Percentiles rank a stretch among this genome's conserved stretches.
These are phyloP conservation scores for Penicillium fuscoglaucum DNA, from an alignment of 2,329 filamentous ascomycete genomes.

Conservation along the genomic window DNA sequence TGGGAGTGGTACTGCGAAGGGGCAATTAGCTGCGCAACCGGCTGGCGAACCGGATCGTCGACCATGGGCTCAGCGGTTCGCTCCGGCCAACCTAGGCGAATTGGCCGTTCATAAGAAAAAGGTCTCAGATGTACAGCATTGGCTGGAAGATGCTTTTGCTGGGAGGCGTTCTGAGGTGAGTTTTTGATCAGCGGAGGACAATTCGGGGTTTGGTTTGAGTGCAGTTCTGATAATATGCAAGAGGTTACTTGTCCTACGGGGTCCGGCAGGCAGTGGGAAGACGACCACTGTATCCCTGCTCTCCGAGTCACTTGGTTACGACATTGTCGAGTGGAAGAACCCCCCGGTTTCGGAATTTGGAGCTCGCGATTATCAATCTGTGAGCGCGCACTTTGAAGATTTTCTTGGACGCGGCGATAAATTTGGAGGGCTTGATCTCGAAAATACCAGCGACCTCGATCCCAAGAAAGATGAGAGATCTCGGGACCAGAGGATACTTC, in stretches of 20 bases:
- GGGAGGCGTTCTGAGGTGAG: slow-evolving; percentile 52
- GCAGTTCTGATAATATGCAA: slow-evolving; percentile 53
- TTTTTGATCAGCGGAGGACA: slow-evolving; percentile 6
- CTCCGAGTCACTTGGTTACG: slow-evolving; percentile 71
- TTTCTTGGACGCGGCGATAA: slow-evolving; percentile 80
- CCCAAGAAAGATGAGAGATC: slow-evolving; percentile 3
- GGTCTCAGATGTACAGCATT: slow-evolving; percentile 77
- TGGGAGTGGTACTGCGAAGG: background rate
- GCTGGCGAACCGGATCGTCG: slow-evolving; percentile 52
- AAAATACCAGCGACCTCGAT: slow-evolving; percentile 9
- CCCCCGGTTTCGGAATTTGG: slow-evolving; percentile 64
- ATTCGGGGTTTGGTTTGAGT: background rate
- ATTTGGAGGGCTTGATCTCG: slow-evolving; percentile 69
- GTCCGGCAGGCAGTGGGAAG: slow-evolving; percentile 87
- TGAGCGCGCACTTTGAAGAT: slow-evolving; percentile 83
- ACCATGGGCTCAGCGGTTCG: slow-evolving; percentile 87
- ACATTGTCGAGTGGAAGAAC: slow-evolving; percentile 89
- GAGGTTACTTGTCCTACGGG: slow-evolving; percentile 80
- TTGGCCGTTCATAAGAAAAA: slow-evolving; percentile 95
- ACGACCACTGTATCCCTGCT: slow-evolving; percentile 82
- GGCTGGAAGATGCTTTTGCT: slow-evolving; percentile 73
- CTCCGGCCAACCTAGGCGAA: slow-evolving; percentile 72
- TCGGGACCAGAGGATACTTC: slow-evolving; percentile 57
- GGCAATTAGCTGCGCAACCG: slow-evolving; percentile 13
- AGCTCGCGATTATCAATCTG: slow-evolving; percentile 65